Base-by-base conservation (phyloP, 176 grass and related monocot species). In the Phoenix roebelenii region DNA sequence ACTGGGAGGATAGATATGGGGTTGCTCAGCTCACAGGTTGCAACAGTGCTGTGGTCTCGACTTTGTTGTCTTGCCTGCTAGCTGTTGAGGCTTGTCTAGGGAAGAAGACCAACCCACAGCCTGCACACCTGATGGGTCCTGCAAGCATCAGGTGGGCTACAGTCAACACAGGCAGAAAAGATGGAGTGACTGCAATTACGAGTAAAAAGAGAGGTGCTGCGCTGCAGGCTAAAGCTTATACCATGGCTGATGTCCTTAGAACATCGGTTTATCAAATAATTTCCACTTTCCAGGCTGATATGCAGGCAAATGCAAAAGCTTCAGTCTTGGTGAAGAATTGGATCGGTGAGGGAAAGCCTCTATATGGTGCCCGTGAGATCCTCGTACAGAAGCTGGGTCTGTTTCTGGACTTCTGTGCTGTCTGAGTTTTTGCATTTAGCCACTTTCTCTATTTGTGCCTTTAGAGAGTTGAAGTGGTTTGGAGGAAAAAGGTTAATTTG, bases 21-120 rank as follows among this genome's bases (percentile, higher is more conserved):
- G 84, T 98, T 61, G 93, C 87, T 76, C 93, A 98, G 24, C 88
- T 92, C 57, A 85, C 81, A 63, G 79, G 93, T 66, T 83, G 76
- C 72, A 92, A 98, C 74, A 76, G 70, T 59, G 72, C 84, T 83
- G 81, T 69, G 39, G 70, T 98, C 72, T 77, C 81, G 18, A 98
- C 79, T 1, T 77, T 98, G 69, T 50, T 98, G 26, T 85, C 93
- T 71, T 77, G 88, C 57, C 69, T 98, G 19, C 61, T 98, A 30
- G 84, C 71, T 16, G 77, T 92, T 44, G 93, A 98, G 76, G 78
- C 84, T 55, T 92, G 81, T 71, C 60, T 92, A 67, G 93, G 93
- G 58, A 98, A 98, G 81, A 98, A 83, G 79, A 92, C 82, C 4
- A 85, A 63, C 30, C 69, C 76, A 25, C 68, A 72, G 39, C 70